Base-by-base conservation (phyloP, 2,329 filamentous ascomycete species). In the Nannizziopsis barbatae region DNA sequence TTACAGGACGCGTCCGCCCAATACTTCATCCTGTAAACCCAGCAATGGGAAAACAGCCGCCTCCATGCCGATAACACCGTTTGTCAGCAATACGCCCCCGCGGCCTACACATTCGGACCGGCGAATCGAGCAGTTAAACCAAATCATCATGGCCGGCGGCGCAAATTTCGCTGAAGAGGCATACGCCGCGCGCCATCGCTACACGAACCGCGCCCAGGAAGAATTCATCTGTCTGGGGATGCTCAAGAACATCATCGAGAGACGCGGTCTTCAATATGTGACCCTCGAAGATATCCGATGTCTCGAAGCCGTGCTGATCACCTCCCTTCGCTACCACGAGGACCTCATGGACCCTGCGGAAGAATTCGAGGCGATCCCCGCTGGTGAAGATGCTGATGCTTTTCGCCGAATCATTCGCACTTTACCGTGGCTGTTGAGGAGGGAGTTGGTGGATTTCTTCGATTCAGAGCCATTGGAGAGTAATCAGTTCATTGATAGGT, bases 181-280 rank as follows among this genome's bases (percentile, higher is more conserved):
- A 12, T 9, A 35, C 7, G 6, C 18, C 33, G 12, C 12, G 15
- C 7, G 20, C 18, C 33, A 22, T 22, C 33, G 37, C 7, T 35
- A 20, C 17, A 17, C 32, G 11, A 15, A 17, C 22, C 36, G 44
- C 44, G 44, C 44, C 22, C 44, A 46, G n/a, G 20, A 46, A 22
- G 44, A 46, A 33, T 40, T 46, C 35, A 40, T 46, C 4, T 46
- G 44, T n/a, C 44, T 46, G 2, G 44, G 44, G 8, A 46, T 46
- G 35, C 44, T 46, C 36, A 46, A 46, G 20, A 46, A 46, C 44
- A 46, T 46, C 22, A 18, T 46, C 20, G 44, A 46, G 18, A 12
- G 36, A 6, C 36, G 36, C 36, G 44, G 44, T 27, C 18, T 46
- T 27, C 11, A 3, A 33, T 17, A 9, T 20, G 44, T 46, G 14